These are phyloP conservation scores for Fusarium longipes DNA, from an alignment of 2,329 filamentous ascomycete genomes.

Conservation along the genomic window DNA sequence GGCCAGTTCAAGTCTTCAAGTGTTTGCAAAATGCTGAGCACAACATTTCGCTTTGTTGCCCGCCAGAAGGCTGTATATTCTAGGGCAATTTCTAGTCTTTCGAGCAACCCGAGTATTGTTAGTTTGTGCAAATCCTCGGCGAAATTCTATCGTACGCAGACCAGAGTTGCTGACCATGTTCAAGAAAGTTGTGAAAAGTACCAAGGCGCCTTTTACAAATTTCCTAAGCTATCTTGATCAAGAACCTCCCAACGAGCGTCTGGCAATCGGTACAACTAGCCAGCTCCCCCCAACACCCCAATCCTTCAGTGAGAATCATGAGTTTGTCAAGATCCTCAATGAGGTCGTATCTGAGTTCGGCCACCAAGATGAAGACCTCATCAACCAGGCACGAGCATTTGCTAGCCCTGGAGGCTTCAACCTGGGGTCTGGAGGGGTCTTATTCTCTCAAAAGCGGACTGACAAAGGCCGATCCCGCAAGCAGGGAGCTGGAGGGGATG, in stretches of 20 bases:
- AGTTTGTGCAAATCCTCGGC: conserved; percentile 42
- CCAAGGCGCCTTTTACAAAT: conserved; percentile 58
- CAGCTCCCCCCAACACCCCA: conserved; percentile 69
- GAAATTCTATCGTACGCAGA: not conserved
- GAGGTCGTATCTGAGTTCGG: conserved; percentile 67
- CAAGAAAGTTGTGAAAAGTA: conserved; percentile 69
- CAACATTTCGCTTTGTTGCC: conserved; percentile 41
- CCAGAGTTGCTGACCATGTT: conserved; percentile 25
- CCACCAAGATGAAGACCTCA: conserved; percentile 65
- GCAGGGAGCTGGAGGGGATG: conserved; percentile 56
- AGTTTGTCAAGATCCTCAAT: conserved; percentile 69
- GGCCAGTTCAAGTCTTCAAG: conserved; percentile 10
- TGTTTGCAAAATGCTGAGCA: conserved; percentile 43
- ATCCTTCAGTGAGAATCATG: conserved; percentile 68
- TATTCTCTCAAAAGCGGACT: conserved; percentile 58
- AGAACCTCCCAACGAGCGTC: conserved; percentile 62
- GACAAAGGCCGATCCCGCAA: conserved; percentile 49
- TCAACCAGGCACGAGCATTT: conserved; percentile 68
- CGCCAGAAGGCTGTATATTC: conserved; percentile 35
- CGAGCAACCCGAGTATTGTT: conserved; percentile 66
- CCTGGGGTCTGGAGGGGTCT: conserved; percentile 63
- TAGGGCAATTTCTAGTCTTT: conserved; percentile 59
- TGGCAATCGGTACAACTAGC: conserved; percentile 70
- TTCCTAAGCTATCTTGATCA: conserved; percentile 70
- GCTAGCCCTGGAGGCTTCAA: conserved; percentile 67